A percentile compares a stretch with the other conserved stretches of the same genome.
Conservation (phyloP, 225 moss, liverwort and hornwort genomes). For the Marchantia paleacea region DNA sequence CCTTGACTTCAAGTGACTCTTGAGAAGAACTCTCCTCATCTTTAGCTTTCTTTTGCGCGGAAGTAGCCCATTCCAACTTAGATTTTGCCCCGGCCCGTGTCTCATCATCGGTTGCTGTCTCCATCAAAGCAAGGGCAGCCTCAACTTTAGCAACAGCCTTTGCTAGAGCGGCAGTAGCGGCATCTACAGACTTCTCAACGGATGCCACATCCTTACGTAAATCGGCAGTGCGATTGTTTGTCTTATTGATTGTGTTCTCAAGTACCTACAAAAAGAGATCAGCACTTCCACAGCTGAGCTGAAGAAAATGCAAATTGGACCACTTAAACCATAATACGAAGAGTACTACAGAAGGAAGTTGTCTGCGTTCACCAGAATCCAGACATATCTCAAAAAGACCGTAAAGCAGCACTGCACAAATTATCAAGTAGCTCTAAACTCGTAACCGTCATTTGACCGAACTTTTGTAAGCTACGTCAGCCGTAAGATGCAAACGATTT, state of each 20-base stretch:
- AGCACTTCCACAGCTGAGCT: background rate
- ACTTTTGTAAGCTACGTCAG: too few species aligned
- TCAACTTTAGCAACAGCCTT: conserved; percentile 79
- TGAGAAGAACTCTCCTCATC: conserved; percentile 74
- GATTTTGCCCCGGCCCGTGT: conserved; percentile 54
- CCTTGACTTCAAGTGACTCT: conserved; percentile 86
- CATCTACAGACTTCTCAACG: conserved; percentile 61
- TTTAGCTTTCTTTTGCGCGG: conserved; percentile 67
- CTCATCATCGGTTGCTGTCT: conserved; percentile 54
- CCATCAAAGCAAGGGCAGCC: conserved; percentile 48
- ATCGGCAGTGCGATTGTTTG: conserved; percentile 87
- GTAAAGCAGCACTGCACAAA: too few species aligned
- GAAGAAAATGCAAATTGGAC: too few species aligned
- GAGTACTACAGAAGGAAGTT: too few species aligned
- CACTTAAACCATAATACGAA: too few species aligned
- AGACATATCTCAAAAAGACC: too few species aligned
- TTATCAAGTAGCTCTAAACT: too few species aligned
- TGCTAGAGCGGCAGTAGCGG: conserved; percentile 54
- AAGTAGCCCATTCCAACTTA: conserved; percentile 89
- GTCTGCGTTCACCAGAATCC: too few species aligned
- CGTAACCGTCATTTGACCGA: too few species aligned
- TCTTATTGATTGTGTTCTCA: conserved; percentile 87
- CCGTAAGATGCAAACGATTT: too few species aligned
- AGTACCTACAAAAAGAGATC: conserved; percentile 47
- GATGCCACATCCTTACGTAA: conserved; percentile 62